Conservation (phyloP, 1,284 basidiomycete species). For the Trametes pubescens region DNA sequence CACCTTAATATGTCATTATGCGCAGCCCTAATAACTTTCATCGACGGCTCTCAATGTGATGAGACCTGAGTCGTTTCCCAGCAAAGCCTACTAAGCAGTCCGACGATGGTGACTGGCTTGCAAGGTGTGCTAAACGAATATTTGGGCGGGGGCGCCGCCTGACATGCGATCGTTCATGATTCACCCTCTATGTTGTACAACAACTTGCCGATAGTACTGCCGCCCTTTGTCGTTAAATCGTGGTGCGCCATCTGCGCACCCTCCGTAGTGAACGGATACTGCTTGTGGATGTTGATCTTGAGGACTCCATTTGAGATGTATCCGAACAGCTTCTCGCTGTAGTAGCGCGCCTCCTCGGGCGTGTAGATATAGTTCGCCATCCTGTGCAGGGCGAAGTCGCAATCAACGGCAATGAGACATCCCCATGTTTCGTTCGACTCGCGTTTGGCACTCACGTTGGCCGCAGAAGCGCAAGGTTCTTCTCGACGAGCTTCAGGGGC, state of each 20-base stretch:
- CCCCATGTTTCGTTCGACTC: neutral
- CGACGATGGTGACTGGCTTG: neutral
- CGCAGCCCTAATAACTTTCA: neutral
- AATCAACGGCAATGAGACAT: conserved; percentile 6
- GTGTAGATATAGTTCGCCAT: conserved; percentile 76
- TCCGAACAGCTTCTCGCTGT: conserved; percentile 73
- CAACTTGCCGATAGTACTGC: conserved; percentile 86
- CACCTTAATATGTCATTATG: neutral
- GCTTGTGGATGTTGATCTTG: conserved; percentile 77
- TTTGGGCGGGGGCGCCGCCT: neutral
- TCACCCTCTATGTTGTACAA: conserved; percentile 64
- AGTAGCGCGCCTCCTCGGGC: conserved; percentile 73
- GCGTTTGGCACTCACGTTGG: conserved; percentile 63
- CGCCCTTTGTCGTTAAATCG: conserved; percentile 71
- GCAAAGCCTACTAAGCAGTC: neutral
- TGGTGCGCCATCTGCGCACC: conserved; percentile 82
- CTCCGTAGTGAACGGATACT: conserved; percentile 86
- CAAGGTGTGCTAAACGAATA: neutral
- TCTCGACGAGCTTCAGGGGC: conserved; percentile 78
- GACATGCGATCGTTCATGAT: conserved; percentile 14
- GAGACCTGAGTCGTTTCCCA: neutral
- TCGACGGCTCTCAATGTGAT: neutral
- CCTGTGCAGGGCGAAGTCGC: conserved; percentile 43
- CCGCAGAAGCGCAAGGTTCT: conserved; percentile 84
- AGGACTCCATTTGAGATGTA: conserved; percentile 69